Percentiles rank a stretch among this genome's conserved stretches.
Evolutionary conservation across 1,139 yeast genomes (phyloP).

Genomic region (Zygotorulaspora mrakii): DNA sequence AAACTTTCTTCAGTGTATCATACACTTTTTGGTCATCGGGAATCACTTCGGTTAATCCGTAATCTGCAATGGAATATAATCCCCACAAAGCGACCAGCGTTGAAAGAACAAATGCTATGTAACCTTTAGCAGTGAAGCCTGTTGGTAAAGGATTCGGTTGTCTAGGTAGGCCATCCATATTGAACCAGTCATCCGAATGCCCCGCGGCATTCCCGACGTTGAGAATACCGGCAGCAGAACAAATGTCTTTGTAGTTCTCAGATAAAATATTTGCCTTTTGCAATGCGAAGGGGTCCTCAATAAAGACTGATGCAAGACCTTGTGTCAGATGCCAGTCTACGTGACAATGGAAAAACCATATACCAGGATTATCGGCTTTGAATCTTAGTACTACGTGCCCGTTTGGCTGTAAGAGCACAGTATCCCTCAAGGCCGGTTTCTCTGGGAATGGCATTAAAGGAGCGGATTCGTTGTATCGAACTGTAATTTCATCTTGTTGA

Average conservation of each 20-base stretch:
- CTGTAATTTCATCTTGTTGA: conserved; percentile 40
- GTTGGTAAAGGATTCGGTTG: conserved; percentile 57
- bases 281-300: conserved; percentile 64
- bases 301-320: conserved; percentile 69
- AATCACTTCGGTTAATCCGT: conserved; percentile 60
- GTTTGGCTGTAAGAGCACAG: conserved; percentile 58
- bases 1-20: conserved; percentile 14
- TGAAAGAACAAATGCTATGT: conserved; percentile 56
- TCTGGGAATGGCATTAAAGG: conserved; percentile 49
- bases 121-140: conserved; percentile 68
- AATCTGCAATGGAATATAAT: conserved; percentile 50
- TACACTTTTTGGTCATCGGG: conserved; percentile 40
- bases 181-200: conserved; percentile 46
- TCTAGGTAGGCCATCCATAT: conserved; percentile 52
- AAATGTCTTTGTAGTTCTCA: conserved; percentile 46
- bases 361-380: conserved; percentile 81
- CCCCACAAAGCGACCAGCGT: conserved; percentile 57
- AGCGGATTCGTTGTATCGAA: conserved; percentile 47
- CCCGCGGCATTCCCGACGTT: conserved; percentile 67
- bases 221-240: conserved; percentile 45
- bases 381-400: conserved; percentile 66
- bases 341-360: conserved; percentile 93
- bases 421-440: conserved; percentile 62
- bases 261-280: conserved; percentile 43
- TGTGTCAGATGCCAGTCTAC: conserved; percentile 92